Evolutionary conservation across 768 basidiomycete genomes (phyloP), one percentile per base, ranked within the genome.

Genomic region (Rhizopogon vinicolor): DNA sequence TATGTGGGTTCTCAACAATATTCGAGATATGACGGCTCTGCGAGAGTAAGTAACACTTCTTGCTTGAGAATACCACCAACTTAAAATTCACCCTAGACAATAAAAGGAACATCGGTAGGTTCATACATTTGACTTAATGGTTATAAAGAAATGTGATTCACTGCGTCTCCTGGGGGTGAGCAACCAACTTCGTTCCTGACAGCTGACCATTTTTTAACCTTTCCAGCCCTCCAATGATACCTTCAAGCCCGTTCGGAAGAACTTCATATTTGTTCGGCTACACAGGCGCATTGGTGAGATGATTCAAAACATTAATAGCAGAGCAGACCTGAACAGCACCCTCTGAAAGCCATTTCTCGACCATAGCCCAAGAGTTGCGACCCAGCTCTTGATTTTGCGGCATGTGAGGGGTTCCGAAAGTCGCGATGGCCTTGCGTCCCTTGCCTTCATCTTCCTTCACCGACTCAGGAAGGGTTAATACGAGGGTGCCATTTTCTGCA

Each of bases 171-270:
- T 72, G 72, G 16, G 77, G 78, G 52, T 64, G 72, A 1, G 56
- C 73, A 6, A 81, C 68, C 18, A 80, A 60, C 61, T 81, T 81
- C 12, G 58, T 63, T 3, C 73, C 78, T n/a, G 75, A 78, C 25
- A 79, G 66, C 54, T 74, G 57, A 10, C 73, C 66, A 3, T 59
- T 57, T 61, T 62, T 63, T 59, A 80, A 42, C 56, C 63, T 64
- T 45, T 73, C 64, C 31, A 81, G 57, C 3, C 74, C 78, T 13
- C 51, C 67, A 0, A 55, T 41, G 10, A 80, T 68, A 9, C 72
- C 77, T 6, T 60, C 53, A 1, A 81, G 65, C 2, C 80, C 79
- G 22, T 64, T 60, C 1, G 73, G 69, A 10, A 81, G 62, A 13
- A 78, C 63, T 58, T 80, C 73, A 7, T 71, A 57, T 13, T 68